phyloP scores from a whole-genome alignment of 805 yeast genomes.

The Ogataea kodamae region DNA sequence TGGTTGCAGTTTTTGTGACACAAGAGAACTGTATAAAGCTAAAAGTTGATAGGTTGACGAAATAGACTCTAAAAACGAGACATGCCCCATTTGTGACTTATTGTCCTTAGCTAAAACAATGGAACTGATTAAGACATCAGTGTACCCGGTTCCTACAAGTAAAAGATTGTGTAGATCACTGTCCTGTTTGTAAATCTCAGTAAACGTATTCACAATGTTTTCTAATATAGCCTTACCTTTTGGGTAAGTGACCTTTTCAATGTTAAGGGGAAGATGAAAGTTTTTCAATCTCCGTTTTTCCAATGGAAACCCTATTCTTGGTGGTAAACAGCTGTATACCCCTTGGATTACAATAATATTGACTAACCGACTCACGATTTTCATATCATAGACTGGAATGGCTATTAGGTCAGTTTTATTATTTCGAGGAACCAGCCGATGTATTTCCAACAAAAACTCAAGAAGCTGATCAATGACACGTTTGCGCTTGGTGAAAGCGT shows the following conservation, averaged over 20 bases:
- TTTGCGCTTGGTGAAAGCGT: conserved; percentile 15
- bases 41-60: conserved; percentile 70
- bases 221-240: conserved; percentile 20
- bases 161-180: conserved; percentile 53
- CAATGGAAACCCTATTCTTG: conserved; percentile 60
- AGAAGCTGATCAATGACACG: conserved; percentile 37
- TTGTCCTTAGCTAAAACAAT: conserved; percentile 34
- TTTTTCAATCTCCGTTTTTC: conserved; percentile 54
- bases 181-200: conserved; percentile 34
- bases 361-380: conserved; percentile 60
- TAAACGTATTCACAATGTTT: conserved; percentile 31
- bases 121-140: conserved; percentile 53
- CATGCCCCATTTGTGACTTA: conserved; percentile 4
- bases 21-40: conserved; percentile 54
- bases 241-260: conserved; percentile 22
- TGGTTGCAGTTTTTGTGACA: conserved; percentile 46
- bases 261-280: conserved; percentile 32
- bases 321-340: conserved; percentile 58
- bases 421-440: conserved; percentile 33
- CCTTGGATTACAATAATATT: conserved; percentile 69
- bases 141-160: conserved; percentile 62
- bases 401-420: conserved; percentile 42
- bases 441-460: conserved; percentile 37
- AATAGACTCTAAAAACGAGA: conserved; percentile 35
- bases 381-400: conserved; percentile 84